These are phyloP conservation scores for Kurtzmaniella natalensis DNA, from an alignment of 1,139 yeast species.

Conservation along the genomic window DNA sequence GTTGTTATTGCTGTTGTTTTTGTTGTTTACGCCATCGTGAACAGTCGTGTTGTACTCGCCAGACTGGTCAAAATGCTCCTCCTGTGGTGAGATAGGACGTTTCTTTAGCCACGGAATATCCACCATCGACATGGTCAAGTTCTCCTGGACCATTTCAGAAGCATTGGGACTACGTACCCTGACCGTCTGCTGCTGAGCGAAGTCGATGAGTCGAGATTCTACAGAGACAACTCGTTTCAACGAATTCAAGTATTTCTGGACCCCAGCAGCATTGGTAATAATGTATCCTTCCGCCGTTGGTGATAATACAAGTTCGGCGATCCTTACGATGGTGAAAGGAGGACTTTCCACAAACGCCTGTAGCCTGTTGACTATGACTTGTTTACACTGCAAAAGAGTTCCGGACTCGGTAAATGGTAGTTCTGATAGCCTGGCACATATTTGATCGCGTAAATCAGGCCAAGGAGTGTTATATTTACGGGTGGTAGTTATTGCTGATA, in stretches of 20 bases:
- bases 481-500: no score
- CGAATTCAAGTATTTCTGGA: slow-evolving; percentile 29
- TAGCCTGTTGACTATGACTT: slow-evolving; percentile 13
- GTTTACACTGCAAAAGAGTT: slow-evolving; percentile 12
- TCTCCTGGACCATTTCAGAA: no score
- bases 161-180: no score
- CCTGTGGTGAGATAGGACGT: slow-evolving; percentile 10
- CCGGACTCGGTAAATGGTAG: slow-evolving; percentile 5
- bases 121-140: no score
- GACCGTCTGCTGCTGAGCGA: slow-evolving; percentile 14
- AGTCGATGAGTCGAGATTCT: slow-evolving; percentile 23
- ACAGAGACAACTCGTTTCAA: slow-evolving; percentile 25
- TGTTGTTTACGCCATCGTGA: no score
- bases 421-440: background rate
- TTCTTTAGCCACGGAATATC: slow-evolving; percentile 48
- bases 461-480: background rate
- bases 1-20: no score
- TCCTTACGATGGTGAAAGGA: slow-evolving; percentile 55
- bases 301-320: slow-evolving; percentile 47
- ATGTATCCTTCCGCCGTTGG: slow-evolving; percentile 35
- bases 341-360: slow-evolving; percentile 33
- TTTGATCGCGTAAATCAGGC: background rate
- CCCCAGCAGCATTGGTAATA: slow-evolving; percentile 21
- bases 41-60: no score
- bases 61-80: no score